These are phyloP conservation scores for Astrothelium subdiscretum DNA, from an alignment of 495 filamentous ascomycete species.

Conservation along the genomic window DNA sequence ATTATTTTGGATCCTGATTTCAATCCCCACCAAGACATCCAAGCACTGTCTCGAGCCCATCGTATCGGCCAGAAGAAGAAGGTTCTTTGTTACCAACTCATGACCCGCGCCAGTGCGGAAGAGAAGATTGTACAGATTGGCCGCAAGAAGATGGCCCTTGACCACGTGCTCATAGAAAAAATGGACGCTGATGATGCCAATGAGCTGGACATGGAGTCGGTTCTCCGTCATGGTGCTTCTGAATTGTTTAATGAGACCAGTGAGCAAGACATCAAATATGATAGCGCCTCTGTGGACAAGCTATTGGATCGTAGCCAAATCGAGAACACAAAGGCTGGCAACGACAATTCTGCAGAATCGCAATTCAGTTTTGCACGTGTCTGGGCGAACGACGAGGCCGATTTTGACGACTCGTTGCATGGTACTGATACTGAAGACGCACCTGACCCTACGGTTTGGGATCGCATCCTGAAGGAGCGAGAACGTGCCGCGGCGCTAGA, in stretches of 20 bases:
- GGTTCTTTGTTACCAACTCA: slow-evolving; percentile 86
- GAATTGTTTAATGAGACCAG: slow-evolving; percentile 70
- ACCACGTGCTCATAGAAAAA: slow-evolving; percentile 84
- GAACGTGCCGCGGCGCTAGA: slow-evolving; percentile 64
- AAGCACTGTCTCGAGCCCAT: slow-evolving; percentile 87
- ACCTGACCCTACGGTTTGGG: slow-evolving; percentile 64
- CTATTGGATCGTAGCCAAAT: slow-evolving; percentile 75
- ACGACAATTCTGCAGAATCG: slow-evolving; percentile 51
- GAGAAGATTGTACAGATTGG: slow-evolving; percentile 96
- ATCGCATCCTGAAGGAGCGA: slow-evolving; percentile 71
- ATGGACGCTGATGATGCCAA: slow-evolving; percentile 71
- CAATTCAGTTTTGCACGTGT: slow-evolving; percentile 86
- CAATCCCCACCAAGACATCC: slow-evolving; percentile 96
- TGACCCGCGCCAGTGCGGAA: slow-evolving; percentile 78
- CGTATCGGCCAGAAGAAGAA: slow-evolving; percentile 93
- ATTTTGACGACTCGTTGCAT: slow-evolving; percentile 46
- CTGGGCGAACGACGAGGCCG: slow-evolving; percentile 71
- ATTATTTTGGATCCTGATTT: slow-evolving; percentile 98
- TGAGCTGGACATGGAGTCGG: slow-evolving; percentile 68
- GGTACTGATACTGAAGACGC: slow-evolving; percentile 38
- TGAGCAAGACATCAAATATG: slow-evolving; percentile 60
- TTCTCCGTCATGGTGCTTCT: slow-evolving; percentile 77
- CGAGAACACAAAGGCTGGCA: slow-evolving; percentile 54
- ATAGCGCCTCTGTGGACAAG: slow-evolving; percentile 67
- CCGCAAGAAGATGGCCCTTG: slow-evolving; percentile 86